phyloP scores from a whole-genome alignment of 306 rosid species.

The Rubus idaeus region DNA sequence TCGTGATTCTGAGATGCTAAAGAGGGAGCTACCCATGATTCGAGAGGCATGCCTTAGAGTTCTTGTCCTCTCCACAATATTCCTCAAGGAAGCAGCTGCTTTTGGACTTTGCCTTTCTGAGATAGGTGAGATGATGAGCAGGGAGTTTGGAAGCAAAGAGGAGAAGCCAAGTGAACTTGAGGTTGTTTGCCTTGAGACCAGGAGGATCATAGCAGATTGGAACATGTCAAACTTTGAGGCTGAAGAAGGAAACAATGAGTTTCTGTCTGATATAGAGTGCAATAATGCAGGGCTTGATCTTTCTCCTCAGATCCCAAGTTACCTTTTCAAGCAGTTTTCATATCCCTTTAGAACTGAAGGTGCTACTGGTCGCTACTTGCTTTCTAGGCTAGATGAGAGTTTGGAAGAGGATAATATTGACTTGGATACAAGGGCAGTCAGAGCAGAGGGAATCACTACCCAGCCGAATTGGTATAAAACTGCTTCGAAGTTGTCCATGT shows the following conservation, averaged over 20 bases:
- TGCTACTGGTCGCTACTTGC: constrained; percentile 33
- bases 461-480: constrained; percentile 8
- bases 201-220: constrained; percentile 37
- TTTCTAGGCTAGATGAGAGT: constrained; percentile 47
- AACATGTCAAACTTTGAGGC: constrained; percentile 27
- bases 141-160: constrained; percentile 59
- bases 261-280: constrained; percentile 50
- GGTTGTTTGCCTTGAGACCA: constrained; percentile 62
- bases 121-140: constrained; percentile 82
- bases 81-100: constrained; percentile 74
- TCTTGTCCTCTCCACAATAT: constrained; percentile 64
- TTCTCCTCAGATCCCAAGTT: not conserved
- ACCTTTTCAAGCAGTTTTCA: constrained; percentile 1
- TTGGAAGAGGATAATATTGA: constrained; percentile 33
- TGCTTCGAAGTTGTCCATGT: constrained; percentile 42
- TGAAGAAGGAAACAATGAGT: constrained; percentile 39
- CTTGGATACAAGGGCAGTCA: not conserved
- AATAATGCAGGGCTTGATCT: constrained; percentile 32
- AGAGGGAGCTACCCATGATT: constrained; percentile 72
- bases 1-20: constrained; percentile 62
- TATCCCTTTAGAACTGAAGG: constrained; percentile 30
- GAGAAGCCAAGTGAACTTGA: constrained; percentile 80
- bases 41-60: constrained; percentile 79
- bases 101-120: constrained; percentile 76
- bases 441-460: constrained; percentile 25